phyloP scores from a whole-genome alignment of 2,329 filamentous ascomycete species.

The Colletotrichum paranaense region DNA sequence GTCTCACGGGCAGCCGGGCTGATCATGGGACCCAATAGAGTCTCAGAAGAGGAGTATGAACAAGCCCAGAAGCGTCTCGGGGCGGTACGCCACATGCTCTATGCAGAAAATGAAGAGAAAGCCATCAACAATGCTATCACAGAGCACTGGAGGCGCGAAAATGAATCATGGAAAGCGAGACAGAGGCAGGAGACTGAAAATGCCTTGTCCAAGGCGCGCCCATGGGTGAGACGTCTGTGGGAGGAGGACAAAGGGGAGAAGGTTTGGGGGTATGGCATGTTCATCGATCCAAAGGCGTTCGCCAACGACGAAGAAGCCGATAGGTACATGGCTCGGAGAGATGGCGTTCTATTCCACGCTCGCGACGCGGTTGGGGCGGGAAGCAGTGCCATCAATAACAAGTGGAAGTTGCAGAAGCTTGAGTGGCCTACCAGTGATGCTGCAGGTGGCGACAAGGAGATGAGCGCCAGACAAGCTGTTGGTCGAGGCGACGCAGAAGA shows the following conservation, averaged over 20 bases:
- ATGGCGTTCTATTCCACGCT: not conserved
- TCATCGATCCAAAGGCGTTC: not conserved
- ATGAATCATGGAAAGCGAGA: not conserved
- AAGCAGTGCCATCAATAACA: not conserved
- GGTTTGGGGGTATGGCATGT: slow-evolving; percentile 3
- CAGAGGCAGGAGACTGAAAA: not conserved
- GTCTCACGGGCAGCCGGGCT: not conserved
- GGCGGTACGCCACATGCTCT: not conserved
- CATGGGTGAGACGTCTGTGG: slow-evolving; percentile 7
- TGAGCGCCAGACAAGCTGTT: not conserved
- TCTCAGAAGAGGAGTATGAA: not conserved
- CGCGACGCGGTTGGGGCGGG: not conserved
- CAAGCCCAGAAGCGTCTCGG: not conserved
- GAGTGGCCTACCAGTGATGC: not conserved
- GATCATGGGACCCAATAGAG: not conserved
- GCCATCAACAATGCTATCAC: not conserved
- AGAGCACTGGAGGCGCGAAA: not conserved
- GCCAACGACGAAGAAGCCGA: not conserved
- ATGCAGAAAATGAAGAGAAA: slow-evolving; percentile 5
- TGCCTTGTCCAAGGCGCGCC: not conserved
- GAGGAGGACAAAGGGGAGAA: slow-evolving; percentile 6
- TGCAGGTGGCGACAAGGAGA: not conserved
- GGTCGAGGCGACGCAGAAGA: not conserved
- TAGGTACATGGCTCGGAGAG: not conserved
- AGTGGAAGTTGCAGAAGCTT: not conserved